Percentiles rank a stretch among this genome's conserved stretches.
phyloP scores from a whole-genome alignment of 148 eudicot species.

The Rhododendron ovatum region DNA sequence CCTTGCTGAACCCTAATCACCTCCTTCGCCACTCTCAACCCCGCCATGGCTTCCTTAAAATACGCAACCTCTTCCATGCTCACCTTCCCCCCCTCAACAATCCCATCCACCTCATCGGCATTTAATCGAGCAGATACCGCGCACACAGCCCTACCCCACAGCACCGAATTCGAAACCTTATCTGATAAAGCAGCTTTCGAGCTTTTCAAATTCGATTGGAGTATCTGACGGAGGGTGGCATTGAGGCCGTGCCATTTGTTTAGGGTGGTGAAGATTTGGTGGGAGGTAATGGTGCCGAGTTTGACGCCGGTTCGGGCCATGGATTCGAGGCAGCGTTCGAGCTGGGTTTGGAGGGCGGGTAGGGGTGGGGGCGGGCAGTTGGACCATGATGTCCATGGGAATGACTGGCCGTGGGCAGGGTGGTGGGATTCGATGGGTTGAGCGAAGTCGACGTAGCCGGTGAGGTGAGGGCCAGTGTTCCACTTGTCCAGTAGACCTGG shows the following conservation, averaged over 20 bases:
- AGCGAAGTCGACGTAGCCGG: conserved; percentile 84
- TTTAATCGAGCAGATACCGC: conserved; percentile 40
- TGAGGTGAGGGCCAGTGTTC: conserved; percentile 79
- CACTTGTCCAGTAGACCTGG: conserved; percentile 71
- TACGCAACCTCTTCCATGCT: conserved; percentile 56
- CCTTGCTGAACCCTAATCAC: conserved; percentile 68
- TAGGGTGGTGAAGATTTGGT: conserved; percentile 64
- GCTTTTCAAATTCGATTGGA: conserved; percentile 11
- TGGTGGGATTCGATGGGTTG: conserved; percentile 57
- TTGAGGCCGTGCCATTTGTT: conserved; percentile 72
- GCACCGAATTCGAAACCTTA: conserved; percentile 37
- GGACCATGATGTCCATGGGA: conserved; percentile 72
- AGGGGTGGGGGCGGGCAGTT: conserved; percentile 47
- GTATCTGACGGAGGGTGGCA: conserved; percentile 41
- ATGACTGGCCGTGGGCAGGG: conserved; percentile 65
- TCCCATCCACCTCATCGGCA: conserved; percentile 43
- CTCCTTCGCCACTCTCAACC: conserved; percentile 78
- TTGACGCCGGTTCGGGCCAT: conserved; percentile 59
- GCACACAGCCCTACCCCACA: conserved; percentile 79
- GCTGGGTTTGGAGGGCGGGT: conserved; percentile 41
- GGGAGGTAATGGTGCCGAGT: conserved; percentile 69
- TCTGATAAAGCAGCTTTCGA: conserved; percentile 22
- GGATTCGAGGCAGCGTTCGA: conserved; percentile 66
- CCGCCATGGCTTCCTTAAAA: conserved; percentile 66
- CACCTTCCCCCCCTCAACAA: conserved; percentile 41